Base-by-base conservation (phyloP, 2,329 filamentous ascomycete genomes). In the Ilyonectria mors-panacis region DNA sequence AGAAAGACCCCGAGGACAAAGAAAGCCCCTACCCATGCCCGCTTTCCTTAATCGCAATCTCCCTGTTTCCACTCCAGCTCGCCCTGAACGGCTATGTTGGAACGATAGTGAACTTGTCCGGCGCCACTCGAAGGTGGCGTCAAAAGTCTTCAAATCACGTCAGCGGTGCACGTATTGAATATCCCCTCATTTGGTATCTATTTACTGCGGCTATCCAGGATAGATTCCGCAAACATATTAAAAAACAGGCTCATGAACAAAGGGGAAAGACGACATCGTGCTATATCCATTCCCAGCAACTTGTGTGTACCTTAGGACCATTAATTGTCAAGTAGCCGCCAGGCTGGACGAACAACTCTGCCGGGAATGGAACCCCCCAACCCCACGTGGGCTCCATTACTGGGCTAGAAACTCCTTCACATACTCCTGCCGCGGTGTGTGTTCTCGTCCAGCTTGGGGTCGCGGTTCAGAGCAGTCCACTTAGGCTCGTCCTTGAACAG, bases 401-500 rank as follows among this genome's bases (percentile, higher is more conserved):
- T 76, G 66, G 57, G 59, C 61, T 10, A 86, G 74, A 69, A 82
- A 89, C 57, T 85, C 78, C 64, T 79, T 74, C 45, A 97, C 84
- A 77, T 99, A 99, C 55, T 90, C 88, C 86, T 94, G 89, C 65
- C 96, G 89, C 96, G 89, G 79, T 91, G 93, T 59, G 87, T 83
- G 82, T 98, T 99, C 66, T 80, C 80, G 78, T 98, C 94, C 48
- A 97, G 88, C 55, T 95, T 92, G 5, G 85, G 82, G 7, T 88
- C 89, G 63, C 96, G 90, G 84, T 97, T 97, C 73, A 99, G 82
- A 15, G 96, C 93, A 39, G 94, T 98, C 96, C 96, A 99, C 83
- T 98, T 98, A 37, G 96, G 96, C 82, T 98, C 95, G 72, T 98
- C 96, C 84, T 98, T 95, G 88, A 98, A 99, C 58, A 99, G 86